A percentile compares a stretch with the other conserved stretches of the same genome.
Conservation (phyloP, 2,329 filamentous ascomycete species). For the Aureobasidium sp. region DNA sequence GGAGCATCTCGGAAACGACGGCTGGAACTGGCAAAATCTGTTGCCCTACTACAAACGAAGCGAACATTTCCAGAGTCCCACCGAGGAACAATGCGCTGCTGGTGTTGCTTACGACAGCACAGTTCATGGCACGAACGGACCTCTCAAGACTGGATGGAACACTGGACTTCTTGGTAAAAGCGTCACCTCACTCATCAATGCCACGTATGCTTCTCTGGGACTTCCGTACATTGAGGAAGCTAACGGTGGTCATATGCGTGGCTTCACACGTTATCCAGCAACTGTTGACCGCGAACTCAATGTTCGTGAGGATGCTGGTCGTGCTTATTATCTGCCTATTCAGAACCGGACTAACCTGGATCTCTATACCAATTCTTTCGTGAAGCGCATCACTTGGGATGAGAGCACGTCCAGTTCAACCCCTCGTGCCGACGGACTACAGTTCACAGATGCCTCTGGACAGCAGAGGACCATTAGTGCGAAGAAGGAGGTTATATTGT, state of each 20-base stretch:
- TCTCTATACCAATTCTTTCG: conserved; percentile 38
- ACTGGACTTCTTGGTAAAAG: neutral
- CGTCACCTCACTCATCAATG: conserved; percentile 28
- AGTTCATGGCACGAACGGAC: conserved; percentile 7
- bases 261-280: conserved; percentile 37
- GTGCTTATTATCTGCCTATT: conserved; percentile 43
- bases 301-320: conserved; percentile 41
- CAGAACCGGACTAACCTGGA: conserved; percentile 36
- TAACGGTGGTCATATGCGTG: conserved; percentile 40
- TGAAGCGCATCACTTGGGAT: conserved; percentile 36
- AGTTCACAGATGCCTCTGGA: conserved; percentile 5
- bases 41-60: conserved; percentile 21
- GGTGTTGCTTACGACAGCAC: neutral
- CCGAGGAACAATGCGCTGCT: neutral
- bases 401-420: conserved; percentile 18
- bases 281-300: conserved; percentile 35
- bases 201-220: conserved; percentile 31
- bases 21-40: conserved; percentile 10
- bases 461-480: conserved; percentile 20
- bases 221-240: conserved; percentile 36
- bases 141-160: conserved; percentile 17
- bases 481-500: conserved; percentile 30
- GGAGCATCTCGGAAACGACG: conserved; percentile 7
- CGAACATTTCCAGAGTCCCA: conserved; percentile 6
- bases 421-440: conserved; percentile 1